Evolutionary conservation across 805 yeast species (phyloP).

Genomic region (Phaffomyces antillensis): DNA sequence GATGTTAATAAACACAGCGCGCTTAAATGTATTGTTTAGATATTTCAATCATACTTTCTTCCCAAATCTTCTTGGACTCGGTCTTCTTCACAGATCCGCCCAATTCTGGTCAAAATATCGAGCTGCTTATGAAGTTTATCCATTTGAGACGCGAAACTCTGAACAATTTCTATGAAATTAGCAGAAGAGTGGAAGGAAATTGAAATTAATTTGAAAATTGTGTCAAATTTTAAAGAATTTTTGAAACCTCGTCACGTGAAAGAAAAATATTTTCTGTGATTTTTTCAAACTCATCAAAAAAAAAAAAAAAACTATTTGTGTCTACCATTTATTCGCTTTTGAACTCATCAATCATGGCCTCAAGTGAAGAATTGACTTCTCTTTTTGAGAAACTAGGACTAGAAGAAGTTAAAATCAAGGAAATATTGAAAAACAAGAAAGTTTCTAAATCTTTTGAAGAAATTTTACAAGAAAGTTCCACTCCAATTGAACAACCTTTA

Average conservation of each 20-base stretch:
- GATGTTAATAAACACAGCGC: not conserved
- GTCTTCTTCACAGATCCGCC: not conserved
- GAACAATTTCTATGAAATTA: not conserved
- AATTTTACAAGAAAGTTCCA: constrained; percentile 41
- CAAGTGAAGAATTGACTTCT: constrained; percentile 30
- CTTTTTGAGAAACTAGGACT: constrained; percentile 47
- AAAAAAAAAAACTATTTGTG: not conserved
- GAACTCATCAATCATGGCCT: constrained; percentile 7
- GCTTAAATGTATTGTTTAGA: too few species aligned
- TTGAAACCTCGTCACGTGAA: not conserved
- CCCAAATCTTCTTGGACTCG: not conserved
- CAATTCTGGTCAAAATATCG: not conserved
- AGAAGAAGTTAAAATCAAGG: constrained; percentile 67
- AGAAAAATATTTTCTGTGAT: not conserved
- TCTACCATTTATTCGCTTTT: too few species aligned
- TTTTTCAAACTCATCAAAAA: not conserved
- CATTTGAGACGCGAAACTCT: not conserved
- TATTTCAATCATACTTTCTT: not conserved
- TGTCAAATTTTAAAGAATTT: not conserved
- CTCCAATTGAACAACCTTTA: constrained; percentile 28
- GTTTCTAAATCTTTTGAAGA: constrained; percentile 64
- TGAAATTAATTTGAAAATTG: not conserved
- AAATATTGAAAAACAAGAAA: constrained; percentile 79
- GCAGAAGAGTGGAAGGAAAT: not conserved
- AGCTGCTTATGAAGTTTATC: not conserved